These are phyloP conservation scores for Thinopyrum elongatum DNA, from an alignment of 176 grass and related monocot genomes.

Conservation along the genomic window DNA sequence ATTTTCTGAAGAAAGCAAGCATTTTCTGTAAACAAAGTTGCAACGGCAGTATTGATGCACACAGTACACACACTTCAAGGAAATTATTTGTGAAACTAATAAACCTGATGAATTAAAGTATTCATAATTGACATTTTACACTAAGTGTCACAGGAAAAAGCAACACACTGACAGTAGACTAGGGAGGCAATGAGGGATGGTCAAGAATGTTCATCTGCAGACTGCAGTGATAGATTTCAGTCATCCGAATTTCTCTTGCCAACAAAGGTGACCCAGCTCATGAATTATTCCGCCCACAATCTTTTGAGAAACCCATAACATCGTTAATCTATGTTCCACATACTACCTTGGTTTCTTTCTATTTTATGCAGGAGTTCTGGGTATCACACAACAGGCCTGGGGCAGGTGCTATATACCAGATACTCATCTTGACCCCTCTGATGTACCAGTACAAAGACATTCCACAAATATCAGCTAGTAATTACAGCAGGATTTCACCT, in stretches of 20 bases:
- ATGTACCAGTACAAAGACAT: neutral
- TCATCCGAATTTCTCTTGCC: neutral
- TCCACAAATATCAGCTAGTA: neutral
- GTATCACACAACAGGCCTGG: too few relatives aligned
- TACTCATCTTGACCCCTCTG: neutral
- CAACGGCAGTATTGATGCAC: neutral
- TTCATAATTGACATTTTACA: neutral
- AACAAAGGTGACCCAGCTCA: neutral
- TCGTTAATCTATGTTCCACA: neutral
- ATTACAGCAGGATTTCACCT: neutral
- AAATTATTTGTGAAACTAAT: neutral
- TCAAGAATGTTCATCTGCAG: too few relatives aligned
- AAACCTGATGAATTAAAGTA: neutral
- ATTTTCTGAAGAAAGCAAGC: neutral
- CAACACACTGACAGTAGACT: neutral
- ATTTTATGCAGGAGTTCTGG: neutral
- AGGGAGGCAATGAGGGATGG: neutral
- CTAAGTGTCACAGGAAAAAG: neutral
- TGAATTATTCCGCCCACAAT: neutral
- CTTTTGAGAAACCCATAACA: neutral
- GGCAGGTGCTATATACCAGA: neutral
- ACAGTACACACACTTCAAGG: neutral
- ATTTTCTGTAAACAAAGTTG: neutral
- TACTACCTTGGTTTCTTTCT: neutral
- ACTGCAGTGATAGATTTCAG: neutral